Evolutionary conservation across 176 grass and related monocot genomes (phyloP), one percentile per base, ranked within the genome.

Genomic region (Luzula sylvatica): DNA sequence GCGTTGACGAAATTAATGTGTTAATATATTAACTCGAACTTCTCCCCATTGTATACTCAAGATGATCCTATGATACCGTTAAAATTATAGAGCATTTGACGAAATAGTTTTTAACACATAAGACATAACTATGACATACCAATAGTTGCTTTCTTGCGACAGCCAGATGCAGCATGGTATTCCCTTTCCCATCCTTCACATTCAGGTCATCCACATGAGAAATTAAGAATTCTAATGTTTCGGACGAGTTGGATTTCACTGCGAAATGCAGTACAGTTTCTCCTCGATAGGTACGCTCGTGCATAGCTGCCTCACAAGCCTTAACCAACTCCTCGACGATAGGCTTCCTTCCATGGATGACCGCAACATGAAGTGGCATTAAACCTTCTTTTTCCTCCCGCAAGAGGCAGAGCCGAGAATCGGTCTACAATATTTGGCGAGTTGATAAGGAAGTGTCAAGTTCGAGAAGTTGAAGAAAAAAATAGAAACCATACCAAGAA

Each of bases 161-260:
- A 56, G 53, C 53, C 14, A 56, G 53, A 15, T 56, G 53, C 53
- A 56, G 24, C 19, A 56, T n/a, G 0, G 53, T 27, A 56, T 56
- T 56, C n/a, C 23, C 28, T 2, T 13, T 22, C 11, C 43, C 30
- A 46, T 46, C 43, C 43, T 46, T 46, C 15, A 12, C 43, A 46
- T 46, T 46, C 4, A 46, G 43, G 13, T 21, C 14, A 15, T 14
- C 57, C 30, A 44, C 20, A 5, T 18, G 20, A 1, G 15, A 13
- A 6, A 61, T 42, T 8, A 61, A 22, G 30, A 61, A 61, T 18
- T 61, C 30, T 13, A 61, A 7, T 14, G 7, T 19, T 3, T 43
- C 15, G 3, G 43, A 61, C 7, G 16, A 43, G 17, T 61, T 61
- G 12, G 25, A 61, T 26, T 20, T 61, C 57, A 61, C 57, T 12